Base-by-base conservation (phyloP, 1,284 basidiomycete genomes). In the Ceratobasidium papillatum region DNA sequence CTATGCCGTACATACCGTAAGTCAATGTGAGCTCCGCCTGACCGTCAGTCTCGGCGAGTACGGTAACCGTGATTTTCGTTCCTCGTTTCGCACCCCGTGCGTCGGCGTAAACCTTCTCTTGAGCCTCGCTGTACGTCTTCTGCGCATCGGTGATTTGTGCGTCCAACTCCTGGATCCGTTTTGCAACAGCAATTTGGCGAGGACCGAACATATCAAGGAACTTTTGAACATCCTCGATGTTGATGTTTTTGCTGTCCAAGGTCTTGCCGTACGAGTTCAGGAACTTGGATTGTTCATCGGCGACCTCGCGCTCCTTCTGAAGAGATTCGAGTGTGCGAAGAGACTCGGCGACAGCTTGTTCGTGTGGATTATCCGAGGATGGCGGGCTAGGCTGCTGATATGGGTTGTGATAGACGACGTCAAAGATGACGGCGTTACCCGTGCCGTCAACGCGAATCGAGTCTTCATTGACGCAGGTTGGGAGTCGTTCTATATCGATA, bases 371-470 rank as follows among this genome's bases (percentile, higher is more conserved):
- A 9, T 69, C 34, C 2, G 41, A 22, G 12, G 34, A 17, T 62
- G 66, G 34, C 14, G 17, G 54, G 43, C 25, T 2, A 22, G 71
- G 49, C 11, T 61, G 52, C 17, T 38, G n/a, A 30, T 58, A 11
- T 27, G 71, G 62, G 65, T 45, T 51, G 75, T 74, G 71, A 75
- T 78, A 79, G 25, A 80, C 76, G 19, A 79, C 79, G 51, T 79
- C 79, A 62, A 78, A 79, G n/a, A 80, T 77, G 51, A 76, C 56
- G 11, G 78, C 78, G 36, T 75, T 76, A 3, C 79, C 79, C 32
- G 77, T 65, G 0, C 78, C 79, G 36, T 80, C 79, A 47, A 80
- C 79, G 47, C 79, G 79, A 36, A 80, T 75, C 17, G 78, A 79
- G 74, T 78, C 78, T 54, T 78, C 72, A 58, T 78, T 75, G 12